Evolutionary conservation across 2,329 filamentous ascomycete species (phyloP), one percentile per base, ranked within the genome.

Genomic region (Aspergillus carbonarius): DNA sequence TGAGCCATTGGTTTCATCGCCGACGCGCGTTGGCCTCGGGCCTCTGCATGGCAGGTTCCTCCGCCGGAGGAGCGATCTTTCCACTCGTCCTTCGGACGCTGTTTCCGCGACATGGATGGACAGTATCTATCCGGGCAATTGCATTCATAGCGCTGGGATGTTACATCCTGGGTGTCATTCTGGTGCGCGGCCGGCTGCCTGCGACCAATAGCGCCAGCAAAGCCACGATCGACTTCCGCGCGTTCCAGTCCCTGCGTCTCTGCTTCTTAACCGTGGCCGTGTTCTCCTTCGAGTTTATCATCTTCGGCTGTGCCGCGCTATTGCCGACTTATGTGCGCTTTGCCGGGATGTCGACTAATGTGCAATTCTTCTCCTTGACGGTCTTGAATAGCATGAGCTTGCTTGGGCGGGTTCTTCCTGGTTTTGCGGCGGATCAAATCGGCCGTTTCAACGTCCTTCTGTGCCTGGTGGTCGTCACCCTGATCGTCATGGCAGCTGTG

Each of bases 261-360:
- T 73, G 69, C 1, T 76, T 81, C 34, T 67, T 81, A 3, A 74
- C 77, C 0, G 63, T 74, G 4, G 74, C 74, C 0, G 72, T 81
- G 8, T 80, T 82, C 57, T 70, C 75, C 1, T 76, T 82, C 18
- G 81, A 83, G 48, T 79, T 82, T 50, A 78, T 78, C 37, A 74
- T 82, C 13, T 82, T 82, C 42, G 79, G 79, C 12, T 74, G 78
- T n/a, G 74, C 77, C 0, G 78, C 77, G 1, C 72, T 82, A 7
- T 66, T 82, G 1, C 80, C 81, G 0, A 81, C 79, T 0, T 82
- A 82, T 59, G 66, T 71, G 20, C 70, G 70, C 15, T 72, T 66
- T 12, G 76, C 77, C 1, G 76, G 74, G 0, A 65, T 80, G 34
- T 65, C 72, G 5, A 56, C 69, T 1, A 68, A 79, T 25, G 71